A percentile compares a stretch with the other conserved stretches of the same genome.
phyloP scores from a whole-genome alignment of 495 filamentous ascomycete species.

The Penicillium lagena region DNA sequence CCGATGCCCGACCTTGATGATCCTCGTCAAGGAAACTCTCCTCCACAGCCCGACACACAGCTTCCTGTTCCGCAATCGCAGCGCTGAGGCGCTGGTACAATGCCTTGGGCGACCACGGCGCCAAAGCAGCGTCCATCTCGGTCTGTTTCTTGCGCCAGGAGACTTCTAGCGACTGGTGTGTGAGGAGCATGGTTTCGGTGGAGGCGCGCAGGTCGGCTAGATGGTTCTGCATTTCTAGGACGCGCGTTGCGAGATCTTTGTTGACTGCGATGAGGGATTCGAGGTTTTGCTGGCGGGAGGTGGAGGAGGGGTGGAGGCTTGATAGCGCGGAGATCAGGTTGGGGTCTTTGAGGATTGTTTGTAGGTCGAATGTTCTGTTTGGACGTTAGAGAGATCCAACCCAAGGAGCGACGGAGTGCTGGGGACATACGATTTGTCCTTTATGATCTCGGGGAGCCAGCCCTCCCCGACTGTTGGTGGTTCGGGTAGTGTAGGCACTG shows the following conservation, averaged over 20 bases:
- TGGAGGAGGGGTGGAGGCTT: conserved; percentile 56
- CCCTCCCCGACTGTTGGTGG: conserved; percentile 37
- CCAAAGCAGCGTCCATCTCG: conserved; percentile 79
- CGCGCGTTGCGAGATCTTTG: conserved; percentile 60
- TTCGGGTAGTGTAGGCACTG: conserved; percentile 16
- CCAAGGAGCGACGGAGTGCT: not conserved
- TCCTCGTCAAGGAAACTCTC: conserved; percentile 77
- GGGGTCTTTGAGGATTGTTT: conserved; percentile 55
- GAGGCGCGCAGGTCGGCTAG: conserved; percentile 56
- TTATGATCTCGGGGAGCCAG: conserved; percentile 65
- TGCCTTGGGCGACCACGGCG: conserved; percentile 75
- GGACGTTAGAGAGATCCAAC: conserved; percentile 12
- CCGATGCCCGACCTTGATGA: conserved; percentile 50
- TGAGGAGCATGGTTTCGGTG: conserved; percentile 74
- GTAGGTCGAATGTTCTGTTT: conserved; percentile 50
- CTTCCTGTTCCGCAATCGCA: conserved; percentile 75
- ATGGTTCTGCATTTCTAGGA: conserved; percentile 55
- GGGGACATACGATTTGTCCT: conserved; percentile 64
- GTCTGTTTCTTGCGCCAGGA: conserved; percentile 82
- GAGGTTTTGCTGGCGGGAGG: conserved; percentile 42
- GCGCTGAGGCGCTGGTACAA: conserved; percentile 75
- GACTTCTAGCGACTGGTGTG: conserved; percentile 79
- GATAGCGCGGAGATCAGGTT: conserved; percentile 56
- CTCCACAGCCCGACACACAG: conserved; percentile 72
- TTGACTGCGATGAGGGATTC: conserved; percentile 51